A percentile compares a stretch with the other conserved stretches of the same genome.
Evolutionary conservation across 2,329 filamentous ascomycete species (phyloP).

Genomic region (Fusarium graminum): DNA sequence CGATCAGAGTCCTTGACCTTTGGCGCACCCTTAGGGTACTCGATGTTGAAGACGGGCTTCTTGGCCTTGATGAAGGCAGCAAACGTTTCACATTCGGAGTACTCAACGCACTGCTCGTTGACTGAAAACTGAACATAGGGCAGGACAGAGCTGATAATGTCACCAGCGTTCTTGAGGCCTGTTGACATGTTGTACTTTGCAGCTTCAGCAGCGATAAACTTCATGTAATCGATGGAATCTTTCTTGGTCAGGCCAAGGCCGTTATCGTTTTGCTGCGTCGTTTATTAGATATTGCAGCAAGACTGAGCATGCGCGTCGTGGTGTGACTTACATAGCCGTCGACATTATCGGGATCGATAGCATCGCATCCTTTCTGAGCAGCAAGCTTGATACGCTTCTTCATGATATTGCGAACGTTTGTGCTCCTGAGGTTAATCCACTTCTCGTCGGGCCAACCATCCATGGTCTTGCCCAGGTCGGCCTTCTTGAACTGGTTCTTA

Average conservation of each 20-base stretch:
- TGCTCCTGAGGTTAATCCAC: constrained; percentile 72
- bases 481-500: constrained; percentile 63
- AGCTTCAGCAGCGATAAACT: constrained; percentile 70
- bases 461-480: constrained; percentile 70
- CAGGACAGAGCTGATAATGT: constrained; percentile 65
- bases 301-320: not conserved
- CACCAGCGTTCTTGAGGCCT: constrained; percentile 77
- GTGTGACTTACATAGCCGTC: constrained; percentile 68
- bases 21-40: constrained; percentile 71
- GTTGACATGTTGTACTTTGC: constrained; percentile 67
- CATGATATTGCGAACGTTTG: constrained; percentile 75
- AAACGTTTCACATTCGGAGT: constrained; percentile 70
- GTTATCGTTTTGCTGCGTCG: constrained; percentile 67
- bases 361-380: constrained; percentile 72
- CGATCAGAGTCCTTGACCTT: constrained; percentile 53
- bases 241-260: constrained; percentile 69
- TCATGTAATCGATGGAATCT: constrained; percentile 70
- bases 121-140: constrained; percentile 73
- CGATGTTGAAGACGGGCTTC: constrained; percentile 80
- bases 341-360: constrained; percentile 78
- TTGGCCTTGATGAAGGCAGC: constrained; percentile 67
- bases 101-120: constrained; percentile 76
- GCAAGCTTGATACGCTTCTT: constrained; percentile 69
- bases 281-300: constrained; percentile 1
- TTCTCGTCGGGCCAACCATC: constrained; percentile 75